phyloP scores from a whole-genome alignment of 2,329 filamentous ascomycete species.

The Alternaria burnsii region DNA sequence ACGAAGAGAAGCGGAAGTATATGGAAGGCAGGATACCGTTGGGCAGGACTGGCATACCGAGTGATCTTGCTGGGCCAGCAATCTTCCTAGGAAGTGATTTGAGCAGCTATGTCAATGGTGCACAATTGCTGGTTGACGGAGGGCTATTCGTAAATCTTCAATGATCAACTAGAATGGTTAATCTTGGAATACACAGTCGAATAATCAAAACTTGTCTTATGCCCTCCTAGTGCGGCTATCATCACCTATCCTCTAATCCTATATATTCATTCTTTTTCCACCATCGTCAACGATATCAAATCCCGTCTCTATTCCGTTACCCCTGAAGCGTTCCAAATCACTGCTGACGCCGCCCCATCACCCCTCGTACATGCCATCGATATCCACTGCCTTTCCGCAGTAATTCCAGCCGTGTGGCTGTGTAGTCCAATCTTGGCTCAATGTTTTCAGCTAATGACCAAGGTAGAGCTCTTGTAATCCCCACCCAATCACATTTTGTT shows the following conservation, averaged over 20 bases:
- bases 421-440: not conserved
- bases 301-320: not conserved
- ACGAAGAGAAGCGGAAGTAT: constrained; percentile 75
- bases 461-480: not conserved
- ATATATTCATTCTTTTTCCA: not conserved
- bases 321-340: not conserved
- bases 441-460: not conserved
- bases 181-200: not conserved
- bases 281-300: not conserved
- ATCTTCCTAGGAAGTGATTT: constrained; percentile 82
- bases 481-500: too few relatives aligned
- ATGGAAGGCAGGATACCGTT: constrained; percentile 85
- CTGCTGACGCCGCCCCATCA: not conserved
- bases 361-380: not conserved
- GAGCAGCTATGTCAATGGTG: constrained; percentile 70
- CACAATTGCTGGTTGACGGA: constrained; percentile 86
- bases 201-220: not conserved
- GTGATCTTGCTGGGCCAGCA: constrained; percentile 83
- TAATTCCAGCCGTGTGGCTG: not conserved
- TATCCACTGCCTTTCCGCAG: not conserved
- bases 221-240: not conserved
- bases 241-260: not conserved
- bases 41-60: constrained; percentile 57
- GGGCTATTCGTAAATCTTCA: constrained; percentile 85
- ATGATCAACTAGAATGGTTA: not conserved